Percentiles rank a stretch among this genome's conserved stretches.
Conservation (phyloP, 2,329 filamentous ascomycete species). For the Phyllosticta ampelicida region DNA sequence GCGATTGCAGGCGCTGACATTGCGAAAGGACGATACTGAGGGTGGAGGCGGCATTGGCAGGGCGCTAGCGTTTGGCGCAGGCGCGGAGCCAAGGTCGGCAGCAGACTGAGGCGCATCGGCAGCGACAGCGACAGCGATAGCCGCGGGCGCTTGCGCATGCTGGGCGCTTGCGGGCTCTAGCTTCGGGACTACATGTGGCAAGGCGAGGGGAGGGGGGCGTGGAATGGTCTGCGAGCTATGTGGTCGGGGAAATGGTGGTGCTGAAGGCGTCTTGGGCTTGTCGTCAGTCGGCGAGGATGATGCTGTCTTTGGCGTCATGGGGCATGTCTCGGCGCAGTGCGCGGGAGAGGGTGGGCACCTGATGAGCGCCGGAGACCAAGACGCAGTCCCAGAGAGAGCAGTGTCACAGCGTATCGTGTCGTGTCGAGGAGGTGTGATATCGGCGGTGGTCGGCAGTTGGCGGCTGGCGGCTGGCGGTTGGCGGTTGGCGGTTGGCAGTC, state of each 20-base stretch:
- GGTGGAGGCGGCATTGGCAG: slow-evolving; percentile 16
- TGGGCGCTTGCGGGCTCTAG: background rate
- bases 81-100: slow-evolving; percentile 12
- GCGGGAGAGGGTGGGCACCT: background rate
- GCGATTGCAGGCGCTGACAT: slow-evolving; percentile 85
- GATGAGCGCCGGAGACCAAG: background rate
- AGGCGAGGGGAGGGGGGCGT: slow-evolving; percentile 1
- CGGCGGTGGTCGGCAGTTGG: too few species aligned
- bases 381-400: background rate
- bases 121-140: background rate
- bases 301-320: background rate
- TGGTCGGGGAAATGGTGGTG: background rate
- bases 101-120: background rate
- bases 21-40: slow-evolving; percentile 29
- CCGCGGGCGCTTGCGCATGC: background rate
- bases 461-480: too few species aligned
- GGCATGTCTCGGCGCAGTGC: background rate
- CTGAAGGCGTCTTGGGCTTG: background rate
- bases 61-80: slow-evolving; percentile 19
- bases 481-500: too few species aligned
- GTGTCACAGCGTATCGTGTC: too few species aligned
- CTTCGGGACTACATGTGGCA: slow-evolving; percentile 1
- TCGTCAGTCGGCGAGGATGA: background rate
- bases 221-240: background rate
- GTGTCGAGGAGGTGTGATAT: too few species aligned